phyloP scores from a whole-genome alignment of 225 moss, liverwort and hornwort species.

The Sphagnum contortum region DNA sequence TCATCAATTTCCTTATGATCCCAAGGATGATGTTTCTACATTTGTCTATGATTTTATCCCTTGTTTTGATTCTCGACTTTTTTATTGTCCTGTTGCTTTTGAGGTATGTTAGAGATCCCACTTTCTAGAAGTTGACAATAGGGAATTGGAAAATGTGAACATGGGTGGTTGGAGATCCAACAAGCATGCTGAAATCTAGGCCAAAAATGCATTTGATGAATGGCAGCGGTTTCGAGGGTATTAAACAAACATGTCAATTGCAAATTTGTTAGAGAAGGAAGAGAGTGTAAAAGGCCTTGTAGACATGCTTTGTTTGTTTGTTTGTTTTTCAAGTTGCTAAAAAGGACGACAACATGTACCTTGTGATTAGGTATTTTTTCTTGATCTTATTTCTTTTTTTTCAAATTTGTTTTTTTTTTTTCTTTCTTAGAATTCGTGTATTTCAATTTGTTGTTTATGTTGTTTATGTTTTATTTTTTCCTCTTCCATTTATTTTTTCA shows the following conservation, averaged over 20 bases:
- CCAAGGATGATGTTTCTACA: too few species aligned
- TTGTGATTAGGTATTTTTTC: background rate
- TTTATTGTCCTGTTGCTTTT: too few species aligned
- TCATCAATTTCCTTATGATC: too few species aligned
- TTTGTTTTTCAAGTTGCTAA: background rate
- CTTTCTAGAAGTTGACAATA: background rate
- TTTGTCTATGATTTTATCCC: too few species aligned
- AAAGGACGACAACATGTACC: background rate
- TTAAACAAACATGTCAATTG: background rate
- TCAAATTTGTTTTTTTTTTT: too few species aligned
- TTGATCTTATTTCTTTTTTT: background rate
- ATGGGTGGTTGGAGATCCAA: background rate
- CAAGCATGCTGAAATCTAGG: background rate
- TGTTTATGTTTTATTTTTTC: background rate
- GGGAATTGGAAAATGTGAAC: background rate
- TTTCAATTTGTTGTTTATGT: background rate
- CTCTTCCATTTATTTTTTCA: background rate
- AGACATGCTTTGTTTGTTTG: background rate
- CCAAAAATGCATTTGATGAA: background rate
- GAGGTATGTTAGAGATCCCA: too few species aligned
- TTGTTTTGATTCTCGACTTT: too few species aligned
- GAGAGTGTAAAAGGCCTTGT: background rate
- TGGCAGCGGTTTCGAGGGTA: background rate
- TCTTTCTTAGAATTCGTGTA: background rate
- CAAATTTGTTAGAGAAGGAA: background rate